These are phyloP conservation scores for Bonnemaisonia californica DNA, from an alignment of 31 red algal genomes.

Conservation along the genomic window DNA sequence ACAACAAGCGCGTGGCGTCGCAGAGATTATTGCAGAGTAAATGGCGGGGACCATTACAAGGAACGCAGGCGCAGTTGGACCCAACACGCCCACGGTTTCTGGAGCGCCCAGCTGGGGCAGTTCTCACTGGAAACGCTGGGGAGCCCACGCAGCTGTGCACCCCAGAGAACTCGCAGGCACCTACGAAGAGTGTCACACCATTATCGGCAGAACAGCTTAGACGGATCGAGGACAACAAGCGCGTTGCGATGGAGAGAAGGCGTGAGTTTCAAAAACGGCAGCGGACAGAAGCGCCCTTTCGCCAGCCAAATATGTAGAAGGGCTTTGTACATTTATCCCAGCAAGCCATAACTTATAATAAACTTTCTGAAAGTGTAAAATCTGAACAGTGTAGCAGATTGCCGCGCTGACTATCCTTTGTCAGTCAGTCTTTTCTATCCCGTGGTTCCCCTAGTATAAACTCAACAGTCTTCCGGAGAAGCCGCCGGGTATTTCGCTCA, in stretches of 20 bases:
- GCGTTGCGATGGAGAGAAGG: conserved; percentile 39
- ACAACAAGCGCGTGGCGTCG: conserved; percentile 36
- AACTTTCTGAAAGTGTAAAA: not conserved
- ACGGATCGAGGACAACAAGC: conserved; percentile 31
- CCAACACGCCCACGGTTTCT: too few species aligned
- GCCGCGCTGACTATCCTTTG: too few species aligned
- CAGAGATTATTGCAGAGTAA: too few species aligned
- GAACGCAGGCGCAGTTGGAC: too few species aligned
- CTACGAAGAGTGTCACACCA: not conserved
- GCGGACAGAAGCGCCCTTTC: not conserved
- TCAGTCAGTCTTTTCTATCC: not conserved
- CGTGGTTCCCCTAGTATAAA: not conserved
- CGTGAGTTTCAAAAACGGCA: conserved; percentile 20
- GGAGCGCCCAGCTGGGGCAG: too few species aligned
- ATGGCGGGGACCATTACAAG: too few species aligned
- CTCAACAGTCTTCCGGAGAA: not conserved
- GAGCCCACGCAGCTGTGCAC: conserved; percentile 1
- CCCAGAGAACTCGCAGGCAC: too few species aligned
- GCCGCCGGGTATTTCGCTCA: not conserved
- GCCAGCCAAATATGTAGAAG: conserved; percentile 23
- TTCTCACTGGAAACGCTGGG: not conserved
- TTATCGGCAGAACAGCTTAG: conserved; percentile 32
- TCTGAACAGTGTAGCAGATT: not conserved
- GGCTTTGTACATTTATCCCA: too few species aligned
- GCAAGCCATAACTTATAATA: too few species aligned